Evolutionary conservation across 2,329 filamentous ascomycete species (phyloP), one percentile per base, ranked within the genome.

Genomic region (Scortechinia acanthostroma): DNA sequence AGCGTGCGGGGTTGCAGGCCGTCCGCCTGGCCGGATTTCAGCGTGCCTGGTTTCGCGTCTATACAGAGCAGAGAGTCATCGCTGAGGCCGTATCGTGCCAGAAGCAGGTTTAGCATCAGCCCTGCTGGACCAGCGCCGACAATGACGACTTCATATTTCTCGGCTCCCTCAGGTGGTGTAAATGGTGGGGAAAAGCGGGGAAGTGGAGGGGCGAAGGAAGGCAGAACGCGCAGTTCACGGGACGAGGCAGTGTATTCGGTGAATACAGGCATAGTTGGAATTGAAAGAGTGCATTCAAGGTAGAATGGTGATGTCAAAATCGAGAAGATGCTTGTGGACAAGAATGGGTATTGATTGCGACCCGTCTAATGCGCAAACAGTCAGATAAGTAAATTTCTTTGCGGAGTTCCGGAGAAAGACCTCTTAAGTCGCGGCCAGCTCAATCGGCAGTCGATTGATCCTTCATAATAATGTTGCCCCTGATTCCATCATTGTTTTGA

Each of bases 181-280:
- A 53, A 50, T 21, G 45, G 43, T 1, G 58, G 55, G 0, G 58
- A 51, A 4, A 65, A 49, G 23, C 61, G 58, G 37, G 65, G 62
- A 16, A 67, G 50, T 37, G 64, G 63, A 22, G 58, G 56, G 10
- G 60, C 61, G 47, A 65, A 63, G 4, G 63, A 64, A 15, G 63
- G 64, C 14, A 61, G 55, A 13, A 65, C 58, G 44, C 64, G 62
- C 4, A 66, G 53, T 45, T 66, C 61, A n/a, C 64, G 61, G 25
- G 58, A 58, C 21, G 52, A 52, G 20, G 53, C 49, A 2, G 62
- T 49, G 49, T 52, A 54, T 47, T 66, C 63, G 28, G 59, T 57
- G 48, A 66, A 66, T n/a, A 64, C 59, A 20, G 63, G 63, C 64
- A 67, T 66, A n/a, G n/a, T n/a, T n/a, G n/a, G n/a, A n/a, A n/a